Evolutionary conservation across 768 basidiomycete genomes (phyloP), one percentile per base, ranked within the genome.

Genomic region (Hygrophorus pudorinus): DNA sequence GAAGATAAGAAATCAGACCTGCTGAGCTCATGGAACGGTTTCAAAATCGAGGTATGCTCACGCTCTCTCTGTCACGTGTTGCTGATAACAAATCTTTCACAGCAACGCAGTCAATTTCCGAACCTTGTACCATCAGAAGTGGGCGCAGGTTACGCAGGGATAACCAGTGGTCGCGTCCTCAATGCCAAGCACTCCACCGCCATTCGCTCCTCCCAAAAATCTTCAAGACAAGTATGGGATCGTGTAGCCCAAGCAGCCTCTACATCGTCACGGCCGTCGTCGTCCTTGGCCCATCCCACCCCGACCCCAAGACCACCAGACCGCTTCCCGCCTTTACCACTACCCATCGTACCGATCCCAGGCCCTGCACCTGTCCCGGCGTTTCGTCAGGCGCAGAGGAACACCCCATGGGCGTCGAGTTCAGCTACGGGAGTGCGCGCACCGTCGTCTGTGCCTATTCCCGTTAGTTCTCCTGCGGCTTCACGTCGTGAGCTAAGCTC

Each of bases 21-120:
- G 1, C 63, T 92, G 41, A 55, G 66, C 1, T 83, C 86, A 0
- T 87, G 93, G 83, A 86, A 85, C 40, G 79, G 78, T 1, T 91
- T 92, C 61, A 80, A 81, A 45, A 68, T 87, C 21, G 86, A 94
- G 75, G 86, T 89, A 47, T 11, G 53, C 56, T 31, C 42, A 21
- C n/a, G 27, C 10, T 13, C 30, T 14, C 32, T 27, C 20, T 27
- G 13, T 24, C 38, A n/a, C 6, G 28, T 21, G 37, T n/a, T 18
- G 13, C 30, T 24, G n/a, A 24, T 44, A 13, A 14, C 38, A 2
- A 34, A 24, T 51, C 16, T 29, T 52, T 17, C 45, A 21, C 49
- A 91, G 85, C 85, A 87, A 79, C 82, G 80, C 14, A 77, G 79
- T 57, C 79, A 90, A 52, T 90, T 91, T 65, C 90, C 91, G 0